Base-by-base conservation (phyloP, 176 grass and related monocot species). In the Thalia dealbata region DNA sequence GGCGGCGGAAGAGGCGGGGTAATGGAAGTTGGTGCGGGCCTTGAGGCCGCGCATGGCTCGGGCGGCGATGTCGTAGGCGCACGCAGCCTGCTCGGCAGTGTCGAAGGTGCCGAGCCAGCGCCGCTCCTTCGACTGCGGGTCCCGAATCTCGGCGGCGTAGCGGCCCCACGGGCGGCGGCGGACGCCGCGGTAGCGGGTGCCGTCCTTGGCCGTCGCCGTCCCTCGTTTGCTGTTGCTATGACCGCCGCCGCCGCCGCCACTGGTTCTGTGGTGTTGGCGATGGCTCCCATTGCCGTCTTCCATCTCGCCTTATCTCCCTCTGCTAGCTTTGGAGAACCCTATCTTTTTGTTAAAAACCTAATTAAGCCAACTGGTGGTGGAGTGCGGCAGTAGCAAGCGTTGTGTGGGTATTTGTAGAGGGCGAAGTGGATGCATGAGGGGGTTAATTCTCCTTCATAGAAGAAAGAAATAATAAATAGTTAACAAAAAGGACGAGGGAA, bases 91-190 rank as follows among this genome's bases (percentile, higher is more conserved):
- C 71, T 99, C 95, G 27, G 95, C 95, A 14, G 95, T 99, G 85
- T 99, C 95, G 74, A 93, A 99, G 21, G 95, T 99, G 52, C 95
- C 95, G 11, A 99, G 90, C 95, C 95, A 99, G 12, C 87, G 85
- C 16, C 95, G 85, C 79, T 88, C 95, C 76, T 92, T 99, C 64
- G 95, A 86, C 74, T 81, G 66, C 7, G 95, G 95, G 56, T 99
- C 95, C 3, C 95, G 83, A 74, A 99, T 99, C 85, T 99, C 95
- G 3, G 95, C 95, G 2, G 95, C 95, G 69, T 91, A 99, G 32
- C 95, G 81, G 50, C 95, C 95, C 95, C 95, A 99, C 10, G 95
- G 95, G 13, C 95, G 78, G 18, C 95, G 85, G 24, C 95, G 83
- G 22, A 99, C 95, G 3, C 95, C 95, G 44, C 95, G 85, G 87